These are phyloP conservation scores for Suillus placidus DNA, from an alignment of 768 basidiomycete genomes.

Conservation along the genomic window DNA sequence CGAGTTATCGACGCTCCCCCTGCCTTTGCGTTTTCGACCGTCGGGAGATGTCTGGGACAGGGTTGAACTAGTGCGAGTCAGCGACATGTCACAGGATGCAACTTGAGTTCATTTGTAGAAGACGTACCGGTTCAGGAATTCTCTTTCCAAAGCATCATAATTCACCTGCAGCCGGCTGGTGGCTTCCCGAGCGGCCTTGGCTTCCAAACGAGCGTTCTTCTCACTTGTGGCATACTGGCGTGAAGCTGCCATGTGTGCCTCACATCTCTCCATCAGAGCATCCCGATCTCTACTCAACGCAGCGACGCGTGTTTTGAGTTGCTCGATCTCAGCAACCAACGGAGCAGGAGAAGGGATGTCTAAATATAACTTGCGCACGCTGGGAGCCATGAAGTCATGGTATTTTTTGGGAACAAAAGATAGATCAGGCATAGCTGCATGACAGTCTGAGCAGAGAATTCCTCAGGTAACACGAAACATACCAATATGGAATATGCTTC, in stretches of 20 bases:
- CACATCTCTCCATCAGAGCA: conserved; percentile 45
- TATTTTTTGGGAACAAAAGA: conserved; percentile 57
- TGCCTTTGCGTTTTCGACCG: conserved; percentile 9
- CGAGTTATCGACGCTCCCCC: neutral
- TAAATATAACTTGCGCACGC: conserved; percentile 58
- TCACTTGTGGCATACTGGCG: conserved; percentile 37
- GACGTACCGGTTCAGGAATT: conserved; percentile 13
- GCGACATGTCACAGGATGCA: neutral
- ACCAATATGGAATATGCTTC: conserved; percentile 59
- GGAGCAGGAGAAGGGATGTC: conserved; percentile 37
- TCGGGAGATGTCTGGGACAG: neutral
- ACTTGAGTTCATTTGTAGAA: neutral
- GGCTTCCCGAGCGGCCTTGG: conserved; percentile 42
- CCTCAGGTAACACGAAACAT: conserved; percentile 17
- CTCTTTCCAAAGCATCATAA: conserved; percentile 34
- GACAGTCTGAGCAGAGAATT: neutral
- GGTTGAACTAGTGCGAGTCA: conserved; percentile 2
- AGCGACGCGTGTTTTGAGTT: conserved; percentile 42
- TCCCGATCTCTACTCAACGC: conserved; percentile 45
- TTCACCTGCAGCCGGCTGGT: conserved; percentile 40
- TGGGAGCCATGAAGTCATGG: conserved; percentile 57
- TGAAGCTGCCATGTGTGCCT: conserved; percentile 40
- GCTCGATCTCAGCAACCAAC: conserved; percentile 36
- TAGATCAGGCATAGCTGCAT: conserved; percentile 50
- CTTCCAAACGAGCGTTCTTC: conserved; percentile 28